phyloP scores from a whole-genome alignment of 129 eudicot species.

The Flaveria sonorensis region DNA sequence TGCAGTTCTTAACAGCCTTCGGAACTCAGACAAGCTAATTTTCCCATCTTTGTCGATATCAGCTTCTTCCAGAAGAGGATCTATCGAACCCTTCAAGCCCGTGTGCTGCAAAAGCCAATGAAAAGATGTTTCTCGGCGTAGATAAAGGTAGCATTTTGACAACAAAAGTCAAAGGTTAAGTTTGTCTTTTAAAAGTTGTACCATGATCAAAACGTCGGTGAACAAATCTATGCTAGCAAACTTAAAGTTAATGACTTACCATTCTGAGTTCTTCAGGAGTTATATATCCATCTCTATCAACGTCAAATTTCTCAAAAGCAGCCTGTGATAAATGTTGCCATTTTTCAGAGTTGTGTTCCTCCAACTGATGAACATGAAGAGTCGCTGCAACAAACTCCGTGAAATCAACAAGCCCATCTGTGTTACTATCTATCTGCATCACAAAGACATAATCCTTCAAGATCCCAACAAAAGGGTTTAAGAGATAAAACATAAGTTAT shows the following conservation, averaged over 20 bases:
- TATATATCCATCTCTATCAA: slow-evolving; percentile 84
- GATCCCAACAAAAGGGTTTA: not conserved
- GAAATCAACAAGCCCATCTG: slow-evolving; percentile 93
- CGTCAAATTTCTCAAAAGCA: slow-evolving; percentile 96
- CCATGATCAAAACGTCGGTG: too few species aligned
- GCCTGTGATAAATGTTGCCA: slow-evolving; percentile 87
- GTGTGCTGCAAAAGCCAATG: slow-evolving; percentile 57
- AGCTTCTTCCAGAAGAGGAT: slow-evolving; percentile 87
- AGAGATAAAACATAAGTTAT: not conserved
- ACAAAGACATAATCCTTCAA: slow-evolving; percentile 20
- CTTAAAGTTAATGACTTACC: slow-evolving; percentile 44
- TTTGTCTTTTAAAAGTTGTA: too few species aligned
- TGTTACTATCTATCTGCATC: slow-evolving; percentile 89
- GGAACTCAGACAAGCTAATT: slow-evolving; percentile 85
- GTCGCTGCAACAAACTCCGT: slow-evolving; percentile 96
- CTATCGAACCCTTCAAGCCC: slow-evolving; percentile 80
- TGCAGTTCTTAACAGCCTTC: slow-evolving; percentile 90
- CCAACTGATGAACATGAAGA: slow-evolving; percentile 90
- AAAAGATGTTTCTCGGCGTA: not conserved
- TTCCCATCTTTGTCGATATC: slow-evolving; percentile 93
- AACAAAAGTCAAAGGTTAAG: not conserved
- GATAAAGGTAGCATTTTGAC: not conserved
- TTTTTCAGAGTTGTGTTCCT: slow-evolving; percentile 77
- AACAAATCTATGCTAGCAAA: not conserved
- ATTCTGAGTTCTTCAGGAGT: slow-evolving; percentile 89